Percentiles rank a stretch among this genome's conserved stretches.
Conservation (phyloP, 164 flowering plant genomes). For the Platanus orientalis region DNA sequence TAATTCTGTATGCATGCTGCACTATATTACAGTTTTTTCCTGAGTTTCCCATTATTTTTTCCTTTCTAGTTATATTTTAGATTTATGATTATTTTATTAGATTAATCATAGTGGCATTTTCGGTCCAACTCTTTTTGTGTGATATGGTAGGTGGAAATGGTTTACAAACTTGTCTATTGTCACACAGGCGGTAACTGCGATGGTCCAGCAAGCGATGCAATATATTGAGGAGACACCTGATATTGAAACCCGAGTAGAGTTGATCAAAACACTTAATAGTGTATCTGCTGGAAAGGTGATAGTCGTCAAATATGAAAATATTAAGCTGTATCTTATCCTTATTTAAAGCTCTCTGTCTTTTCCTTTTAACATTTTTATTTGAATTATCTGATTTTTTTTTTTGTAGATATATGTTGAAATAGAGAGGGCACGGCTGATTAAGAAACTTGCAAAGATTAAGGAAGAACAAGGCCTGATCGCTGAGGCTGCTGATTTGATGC, state of each 20-base stretch:
- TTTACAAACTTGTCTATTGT: not conserved
- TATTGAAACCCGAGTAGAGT: slow-evolving; percentile 76
- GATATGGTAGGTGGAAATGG: not conserved
- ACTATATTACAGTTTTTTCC: no score
- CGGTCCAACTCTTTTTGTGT: no score
- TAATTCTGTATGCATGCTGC: no score
- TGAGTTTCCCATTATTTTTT: no score
- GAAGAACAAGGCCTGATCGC: slow-evolving; percentile 93
- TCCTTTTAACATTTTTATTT: not conserved
- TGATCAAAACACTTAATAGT: slow-evolving; percentile 82
- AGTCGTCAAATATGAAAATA: not conserved
- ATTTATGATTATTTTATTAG: no score
- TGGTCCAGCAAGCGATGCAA: slow-evolving; percentile 97
- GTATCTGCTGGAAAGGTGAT: slow-evolving; percentile 96
- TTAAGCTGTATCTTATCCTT: not conserved
- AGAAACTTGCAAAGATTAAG: slow-evolving; percentile 89
- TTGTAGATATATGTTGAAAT: slow-evolving; percentile 89
- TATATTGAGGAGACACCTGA: slow-evolving; percentile 94
- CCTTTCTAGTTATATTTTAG: no score
- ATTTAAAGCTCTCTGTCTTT: not conserved
- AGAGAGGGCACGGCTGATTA: slow-evolving; percentile 83
- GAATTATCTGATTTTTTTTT: not conserved
- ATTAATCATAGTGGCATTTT: no score
- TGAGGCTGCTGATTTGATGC: slow-evolving; percentile 99
- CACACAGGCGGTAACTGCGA: slow-evolving; percentile 78